Percentiles rank a stretch among this genome's conserved stretches.
Evolutionary conservation across 139 green algal species (phyloP).

Genomic region (Pedinophyceae sp.): DNA sequence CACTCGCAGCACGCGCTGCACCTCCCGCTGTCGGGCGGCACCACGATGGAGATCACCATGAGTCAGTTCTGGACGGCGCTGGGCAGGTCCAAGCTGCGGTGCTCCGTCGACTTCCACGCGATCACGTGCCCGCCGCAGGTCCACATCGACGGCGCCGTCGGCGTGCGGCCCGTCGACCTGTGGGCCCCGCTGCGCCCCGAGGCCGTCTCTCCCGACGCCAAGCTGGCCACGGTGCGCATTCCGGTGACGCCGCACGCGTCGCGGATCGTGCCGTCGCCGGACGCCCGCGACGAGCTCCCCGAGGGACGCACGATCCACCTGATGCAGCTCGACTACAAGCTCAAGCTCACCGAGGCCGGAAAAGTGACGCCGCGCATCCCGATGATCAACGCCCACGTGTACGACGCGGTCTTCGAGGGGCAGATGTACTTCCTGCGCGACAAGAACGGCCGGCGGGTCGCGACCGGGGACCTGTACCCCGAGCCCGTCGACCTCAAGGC

Average conservation of each 20-base stretch:
- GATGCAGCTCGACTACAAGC: conserved; percentile 67
- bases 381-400: conserved; percentile 51
- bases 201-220: conserved; percentile 35
- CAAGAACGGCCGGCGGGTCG: conserved; percentile 47
- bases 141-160: conserved; percentile 14
- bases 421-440: conserved; percentile 45
- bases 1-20: conserved; percentile 15
- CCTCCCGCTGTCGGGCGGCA: conserved; percentile 23
- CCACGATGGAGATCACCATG: conserved; percentile 65
- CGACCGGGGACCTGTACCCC: conserved; percentile 37
- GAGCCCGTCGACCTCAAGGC: conserved; percentile 26
- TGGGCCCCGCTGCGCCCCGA: conserved; percentile 35
- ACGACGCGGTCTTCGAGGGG: conserved; percentile 50
- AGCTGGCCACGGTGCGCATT: conserved; percentile 36
- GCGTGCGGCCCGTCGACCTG: conserved; percentile 14
- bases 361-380: conserved; percentile 45
- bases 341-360: conserved; percentile 50
- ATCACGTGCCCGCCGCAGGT: conserved; percentile 2
- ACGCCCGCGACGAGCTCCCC: conserved; percentile 26
- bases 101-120: conserved; percentile 62
- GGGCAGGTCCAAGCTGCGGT: conserved; percentile 16
- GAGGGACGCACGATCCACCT: conserved; percentile 37
- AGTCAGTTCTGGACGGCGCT: conserved; percentile 61
- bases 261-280: conserved; percentile 21
- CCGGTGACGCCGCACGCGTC: conserved; percentile 33